Evolutionary conservation across 2,329 filamentous ascomycete genomes (phyloP).

Genomic region (Orbilia oligospora): DNA sequence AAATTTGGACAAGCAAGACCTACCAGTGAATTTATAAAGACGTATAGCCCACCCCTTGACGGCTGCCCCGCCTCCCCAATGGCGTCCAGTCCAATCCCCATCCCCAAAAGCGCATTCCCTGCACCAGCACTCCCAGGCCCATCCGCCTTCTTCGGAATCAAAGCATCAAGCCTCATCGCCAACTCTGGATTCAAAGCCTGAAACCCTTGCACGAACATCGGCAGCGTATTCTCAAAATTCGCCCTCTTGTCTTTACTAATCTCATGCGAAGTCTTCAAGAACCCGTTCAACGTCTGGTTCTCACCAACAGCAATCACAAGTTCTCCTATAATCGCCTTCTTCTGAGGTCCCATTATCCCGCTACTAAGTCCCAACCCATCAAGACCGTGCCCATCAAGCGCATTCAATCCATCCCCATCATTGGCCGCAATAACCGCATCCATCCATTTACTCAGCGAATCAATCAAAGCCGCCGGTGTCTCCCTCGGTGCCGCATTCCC

Average conservation of each 20-base stretch:
- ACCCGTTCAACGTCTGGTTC: conserved; percentile 60
- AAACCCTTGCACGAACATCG: conserved; percentile 62
- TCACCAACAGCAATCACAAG: conserved; percentile 62
- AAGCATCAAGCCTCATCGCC: conserved; percentile 60
- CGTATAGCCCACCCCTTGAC: conserved; percentile 57
- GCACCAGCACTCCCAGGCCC: conserved; percentile 6
- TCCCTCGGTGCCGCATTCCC: conserved; percentile 58
- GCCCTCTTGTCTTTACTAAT: conserved; percentile 61
- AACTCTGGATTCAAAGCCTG: conserved; percentile 61
- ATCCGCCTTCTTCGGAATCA: conserved; percentile 61
- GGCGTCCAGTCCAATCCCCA: conserved; percentile 61
- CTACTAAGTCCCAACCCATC: conserved; percentile 55
- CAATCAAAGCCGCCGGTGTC: conserved; percentile 60
- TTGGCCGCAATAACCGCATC: conserved; percentile 62
- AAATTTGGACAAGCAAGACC: not conserved
- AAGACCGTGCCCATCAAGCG: conserved; percentile 32
- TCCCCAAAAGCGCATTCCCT: conserved; percentile 61
- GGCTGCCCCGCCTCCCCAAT: conserved; percentile 61
- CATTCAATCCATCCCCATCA: conserved; percentile 57
- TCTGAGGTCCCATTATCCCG: conserved; percentile 58
- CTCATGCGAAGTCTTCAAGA: conserved; percentile 53
- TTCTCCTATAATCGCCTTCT: conserved; percentile 63
- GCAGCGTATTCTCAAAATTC: conserved; percentile 62
- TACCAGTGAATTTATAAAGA: conserved; percentile 60
- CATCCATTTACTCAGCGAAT: conserved; percentile 64